Evolutionary conservation across 1,284 basidiomycete genomes (phyloP).

Genomic region (Lignosus rhinocerotis): DNA sequence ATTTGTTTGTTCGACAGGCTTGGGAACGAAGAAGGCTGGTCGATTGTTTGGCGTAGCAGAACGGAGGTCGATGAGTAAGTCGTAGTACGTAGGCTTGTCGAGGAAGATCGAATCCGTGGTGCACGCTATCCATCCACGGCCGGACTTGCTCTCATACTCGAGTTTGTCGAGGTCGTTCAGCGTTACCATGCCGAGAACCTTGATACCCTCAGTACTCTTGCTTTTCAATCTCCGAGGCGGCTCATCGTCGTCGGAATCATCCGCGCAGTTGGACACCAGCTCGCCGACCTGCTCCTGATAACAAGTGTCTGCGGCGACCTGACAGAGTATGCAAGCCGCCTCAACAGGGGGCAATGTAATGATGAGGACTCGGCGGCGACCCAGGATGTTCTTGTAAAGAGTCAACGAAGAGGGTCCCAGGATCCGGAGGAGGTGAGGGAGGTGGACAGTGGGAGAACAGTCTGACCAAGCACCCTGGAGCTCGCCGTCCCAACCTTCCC

Average conservation of each 20-base stretch:
- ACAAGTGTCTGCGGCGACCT: slow-evolving; percentile 71
- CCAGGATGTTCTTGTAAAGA: slow-evolving; percentile 75
- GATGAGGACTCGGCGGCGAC: slow-evolving; percentile 68
- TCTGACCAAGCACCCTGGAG: slow-evolving; percentile 44
- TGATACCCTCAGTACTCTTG: slow-evolving; percentile 53
- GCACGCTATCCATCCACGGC: slow-evolving; percentile 78
- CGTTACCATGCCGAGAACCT: slow-evolving; percentile 76
- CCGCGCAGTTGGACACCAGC: slow-evolving; percentile 15
- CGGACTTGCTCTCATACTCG: slow-evolving; percentile 51
- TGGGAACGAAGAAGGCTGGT: slow-evolving; percentile 64
- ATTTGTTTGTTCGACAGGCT: slow-evolving; percentile 40
- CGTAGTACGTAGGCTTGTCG: slow-evolving; percentile 74
- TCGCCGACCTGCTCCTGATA: slow-evolving; percentile 51
- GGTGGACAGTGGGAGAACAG: slow-evolving; percentile 57
- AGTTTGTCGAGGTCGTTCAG: slow-evolving; percentile 68
- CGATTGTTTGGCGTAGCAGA: slow-evolving; percentile 59
- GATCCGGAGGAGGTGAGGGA: slow-evolving; percentile 69
- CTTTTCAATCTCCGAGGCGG: slow-evolving; percentile 39
- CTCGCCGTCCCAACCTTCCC: slow-evolving; percentile 68
- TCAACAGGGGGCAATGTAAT: slow-evolving; percentile 79
- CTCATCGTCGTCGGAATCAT: slow-evolving; percentile 22
- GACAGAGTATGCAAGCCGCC: slow-evolving; percentile 73
- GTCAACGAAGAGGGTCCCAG: slow-evolving; percentile 76
- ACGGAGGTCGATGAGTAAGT: slow-evolving; percentile 75
- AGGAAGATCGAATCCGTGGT: slow-evolving; percentile 82